phyloP scores from a whole-genome alignment of 305 asterid genomes.

The Petunia hybrid region DNA sequence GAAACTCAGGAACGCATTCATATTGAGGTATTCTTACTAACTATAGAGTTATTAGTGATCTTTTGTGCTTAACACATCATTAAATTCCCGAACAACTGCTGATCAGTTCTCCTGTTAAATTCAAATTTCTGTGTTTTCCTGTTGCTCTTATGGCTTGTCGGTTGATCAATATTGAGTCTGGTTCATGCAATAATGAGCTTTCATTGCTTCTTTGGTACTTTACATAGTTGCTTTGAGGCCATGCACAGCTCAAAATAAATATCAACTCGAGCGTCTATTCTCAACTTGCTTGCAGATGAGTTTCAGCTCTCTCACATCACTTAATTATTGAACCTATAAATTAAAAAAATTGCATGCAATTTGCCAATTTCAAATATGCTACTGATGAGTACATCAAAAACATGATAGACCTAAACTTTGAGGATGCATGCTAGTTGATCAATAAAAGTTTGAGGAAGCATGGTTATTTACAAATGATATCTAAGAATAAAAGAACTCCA shows the following conservation, averaged over 20 bases:
- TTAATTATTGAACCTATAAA: neutral
- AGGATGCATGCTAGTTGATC: neutral
- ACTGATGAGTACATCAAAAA: neutral
- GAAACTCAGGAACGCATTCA: conserved; percentile 58
- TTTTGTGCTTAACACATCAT: neutral
- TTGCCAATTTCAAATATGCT: neutral
- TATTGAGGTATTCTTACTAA: conserved; percentile 51
- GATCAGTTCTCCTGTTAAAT: neutral
- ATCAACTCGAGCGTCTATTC: conserved; percentile 14
- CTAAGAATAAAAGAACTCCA: neutral
- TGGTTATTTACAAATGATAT: neutral
- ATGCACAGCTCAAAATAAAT: neutral
- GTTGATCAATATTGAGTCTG: conserved; percentile 23
- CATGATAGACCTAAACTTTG: neutral
- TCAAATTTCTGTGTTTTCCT: neutral
- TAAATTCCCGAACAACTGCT: neutral
- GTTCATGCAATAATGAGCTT: conserved; percentile 14
- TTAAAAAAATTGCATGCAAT: neutral
- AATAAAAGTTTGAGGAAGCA: neutral
- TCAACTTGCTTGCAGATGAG: neutral
- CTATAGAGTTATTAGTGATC: conserved; percentile 8
- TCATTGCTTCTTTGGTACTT: neutral
- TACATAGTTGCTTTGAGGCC: neutral
- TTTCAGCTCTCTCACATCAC: conserved; percentile 15
- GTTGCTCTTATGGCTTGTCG: neutral